These are phyloP conservation scores for Rhodotorula paludigena DNA, from an alignment of 768 basidiomycete genomes.

Conservation along the genomic window DNA sequence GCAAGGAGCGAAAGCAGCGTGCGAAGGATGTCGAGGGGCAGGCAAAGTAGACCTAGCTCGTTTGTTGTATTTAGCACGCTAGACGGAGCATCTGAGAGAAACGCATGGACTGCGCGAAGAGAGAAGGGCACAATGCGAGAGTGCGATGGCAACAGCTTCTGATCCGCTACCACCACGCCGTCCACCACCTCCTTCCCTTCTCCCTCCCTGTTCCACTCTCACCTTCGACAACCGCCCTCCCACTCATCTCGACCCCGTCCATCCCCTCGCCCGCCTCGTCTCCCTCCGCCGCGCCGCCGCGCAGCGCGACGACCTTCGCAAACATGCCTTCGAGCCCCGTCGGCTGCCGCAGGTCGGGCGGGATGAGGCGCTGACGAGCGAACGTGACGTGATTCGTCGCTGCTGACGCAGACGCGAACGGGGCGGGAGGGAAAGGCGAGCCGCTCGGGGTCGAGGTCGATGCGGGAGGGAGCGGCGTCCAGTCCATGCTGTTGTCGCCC, in stretches of 20 bases:
- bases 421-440: neutral
- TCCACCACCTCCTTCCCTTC: neutral
- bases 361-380: slow-evolving; percentile 15
- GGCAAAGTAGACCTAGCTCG: neutral
- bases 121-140: no score
- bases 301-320: slow-evolving; percentile 1
- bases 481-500: slow-evolving; percentile 28
- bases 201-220: no score
- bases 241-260: slow-evolving; percentile 4
- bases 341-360: slow-evolving; percentile 23
- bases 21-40: neutral
- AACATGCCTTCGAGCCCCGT: slow-evolving; percentile 31
- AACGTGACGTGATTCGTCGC: neutral
- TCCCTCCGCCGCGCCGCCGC: neutral
- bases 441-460: neutral
- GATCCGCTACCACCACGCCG: neutral
- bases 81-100: no score
- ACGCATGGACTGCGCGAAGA: no score
- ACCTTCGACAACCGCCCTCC: no score
- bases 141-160: no score
- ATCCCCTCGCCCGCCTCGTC: neutral
- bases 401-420: neutral
- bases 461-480: slow-evolving; percentile 7
- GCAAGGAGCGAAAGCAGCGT: slow-evolving; percentile 12
- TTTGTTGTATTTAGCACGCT: neutral